A percentile compares a stretch with the other conserved stretches of the same genome.
Evolutionary conservation across 441 rosid species (phyloP).

Genomic region (Gossypium davidsonii): DNA sequence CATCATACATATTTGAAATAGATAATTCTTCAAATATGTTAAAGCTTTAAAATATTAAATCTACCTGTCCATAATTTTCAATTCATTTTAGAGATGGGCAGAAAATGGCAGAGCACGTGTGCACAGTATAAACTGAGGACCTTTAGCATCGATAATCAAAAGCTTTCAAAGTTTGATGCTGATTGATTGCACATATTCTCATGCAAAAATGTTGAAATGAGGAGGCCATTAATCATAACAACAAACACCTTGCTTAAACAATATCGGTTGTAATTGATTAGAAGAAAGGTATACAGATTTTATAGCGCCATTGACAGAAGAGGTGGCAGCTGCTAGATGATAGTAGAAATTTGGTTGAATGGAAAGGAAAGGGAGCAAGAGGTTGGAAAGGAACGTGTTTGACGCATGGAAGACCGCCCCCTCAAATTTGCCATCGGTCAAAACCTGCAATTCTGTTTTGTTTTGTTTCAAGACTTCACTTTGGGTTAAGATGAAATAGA

Average conservation of each 20-base stretch:
- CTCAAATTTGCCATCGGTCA: slow-evolving; percentile 6
- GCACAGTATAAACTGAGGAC: not conserved
- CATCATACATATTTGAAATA: not conserved
- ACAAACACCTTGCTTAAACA: not conserved
- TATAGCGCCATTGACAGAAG: not conserved
- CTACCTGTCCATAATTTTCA: not conserved
- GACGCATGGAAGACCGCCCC: slow-evolving; percentile 19
- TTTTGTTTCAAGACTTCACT: not conserved
- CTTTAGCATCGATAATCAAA: not conserved
- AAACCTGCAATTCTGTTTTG: not conserved
- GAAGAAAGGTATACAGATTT: not conserved
- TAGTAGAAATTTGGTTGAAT: not conserved
- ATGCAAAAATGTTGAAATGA: not conserved
- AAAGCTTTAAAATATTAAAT: too few species aligned
- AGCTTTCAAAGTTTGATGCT: not conserved
- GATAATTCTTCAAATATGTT: not conserved
- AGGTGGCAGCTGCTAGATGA: not conserved
- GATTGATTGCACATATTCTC: not conserved
- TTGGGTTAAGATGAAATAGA: not conserved
- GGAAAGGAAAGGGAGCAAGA: not conserved
- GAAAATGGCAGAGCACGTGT: not conserved
- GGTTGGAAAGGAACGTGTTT: slow-evolving; percentile 4
- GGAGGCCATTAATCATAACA: not conserved
- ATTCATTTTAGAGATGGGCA: not conserved
- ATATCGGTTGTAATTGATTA: not conserved